Evolutionary conservation across 1,284 basidiomycete species (phyloP).

Genomic region (Ceratobasidium sp.): DNA sequence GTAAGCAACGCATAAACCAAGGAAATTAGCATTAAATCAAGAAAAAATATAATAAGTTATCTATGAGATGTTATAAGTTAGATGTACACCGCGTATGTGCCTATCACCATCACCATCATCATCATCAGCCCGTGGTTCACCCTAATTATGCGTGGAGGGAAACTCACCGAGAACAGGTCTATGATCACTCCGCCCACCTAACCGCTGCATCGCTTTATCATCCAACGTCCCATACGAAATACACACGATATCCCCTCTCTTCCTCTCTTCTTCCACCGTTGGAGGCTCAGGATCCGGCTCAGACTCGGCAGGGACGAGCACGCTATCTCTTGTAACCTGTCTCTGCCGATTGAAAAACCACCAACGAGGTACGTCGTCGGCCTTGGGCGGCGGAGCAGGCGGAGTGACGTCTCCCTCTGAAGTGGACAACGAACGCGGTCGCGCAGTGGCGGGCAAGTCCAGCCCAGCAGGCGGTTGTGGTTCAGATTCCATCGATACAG

Average conservation of each 20-base stretch:
- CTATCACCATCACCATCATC: neutral
- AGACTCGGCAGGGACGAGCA: slow-evolving; percentile 51
- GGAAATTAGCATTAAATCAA: neutral
- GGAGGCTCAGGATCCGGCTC: slow-evolving; percentile 55
- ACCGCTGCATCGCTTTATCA: slow-evolving; percentile 74
- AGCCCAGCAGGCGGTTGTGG: slow-evolving; percentile 8
- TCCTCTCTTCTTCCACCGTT: slow-evolving; percentile 4
- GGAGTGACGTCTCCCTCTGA: slow-evolving; percentile 23
- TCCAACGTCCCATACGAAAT: slow-evolving; percentile 77
- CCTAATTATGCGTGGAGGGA: too few species aligned
- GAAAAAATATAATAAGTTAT: slow-evolving; percentile 21
- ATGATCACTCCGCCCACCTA: slow-evolving; percentile 64
- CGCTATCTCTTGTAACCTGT: neutral
- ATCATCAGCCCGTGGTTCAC: too few species aligned
- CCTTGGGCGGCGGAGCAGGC: neutral
- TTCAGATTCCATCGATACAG: slow-evolving; percentile 28
- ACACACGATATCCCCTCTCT: slow-evolving; percentile 72
- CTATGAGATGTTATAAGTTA: slow-evolving; percentile 40
- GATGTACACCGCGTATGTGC: slow-evolving; percentile 44
- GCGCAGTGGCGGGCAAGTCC: neutral
- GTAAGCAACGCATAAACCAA: neutral
- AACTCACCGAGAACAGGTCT: slow-evolving; percentile 45
- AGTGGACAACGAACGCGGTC: slow-evolving; percentile 28
- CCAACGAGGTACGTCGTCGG: slow-evolving; percentile 17
- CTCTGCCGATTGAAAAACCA: slow-evolving; percentile 17